phyloP scores from a whole-genome alignment of 257 asterid species.

The Plantago elongata region DNA sequence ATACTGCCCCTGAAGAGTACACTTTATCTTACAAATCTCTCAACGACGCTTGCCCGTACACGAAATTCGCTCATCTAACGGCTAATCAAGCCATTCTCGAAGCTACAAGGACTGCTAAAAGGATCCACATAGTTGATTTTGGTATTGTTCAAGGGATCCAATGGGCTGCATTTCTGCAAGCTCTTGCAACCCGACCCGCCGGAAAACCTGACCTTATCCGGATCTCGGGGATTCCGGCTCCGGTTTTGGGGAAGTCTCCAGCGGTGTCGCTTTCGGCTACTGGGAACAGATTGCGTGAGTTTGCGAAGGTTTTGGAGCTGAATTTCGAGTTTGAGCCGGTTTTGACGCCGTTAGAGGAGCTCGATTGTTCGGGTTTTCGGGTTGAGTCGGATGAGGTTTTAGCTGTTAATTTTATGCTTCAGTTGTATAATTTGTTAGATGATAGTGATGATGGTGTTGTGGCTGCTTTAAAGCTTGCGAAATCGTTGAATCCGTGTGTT shows the following conservation, averaged over 20 bases:
- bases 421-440: slow-evolving; percentile 61
- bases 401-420: slow-evolving; percentile 88
- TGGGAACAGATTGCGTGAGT: slow-evolving; percentile 76
- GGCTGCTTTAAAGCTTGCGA: slow-evolving; percentile 62
- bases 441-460: slow-evolving; percentile 51
- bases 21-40: slow-evolving; percentile 66
- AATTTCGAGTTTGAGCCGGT: slow-evolving; percentile 80
- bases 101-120: slow-evolving; percentile 54
- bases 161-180: slow-evolving; percentile 97
- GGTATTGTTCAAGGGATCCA: slow-evolving; percentile 94
- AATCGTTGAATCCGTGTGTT: slow-evolving; percentile 63
- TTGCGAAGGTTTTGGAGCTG: slow-evolving; percentile 74
- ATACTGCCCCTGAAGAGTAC: slow-evolving; percentile 61
- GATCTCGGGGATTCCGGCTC: slow-evolving; percentile 89
- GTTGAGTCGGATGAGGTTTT: slow-evolving; percentile 60
- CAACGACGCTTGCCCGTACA: slow-evolving; percentile 92
- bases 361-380: slow-evolving; percentile 48
- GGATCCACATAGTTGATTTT: slow-evolving; percentile 85
- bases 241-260: slow-evolving; percentile 58
- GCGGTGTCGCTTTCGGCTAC: slow-evolving; percentile 64
- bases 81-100: slow-evolving; percentile 94
- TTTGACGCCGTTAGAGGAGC: slow-evolving; percentile 52
- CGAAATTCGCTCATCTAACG: slow-evolving; percentile 80
- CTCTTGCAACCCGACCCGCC: slow-evolving; percentile 78
- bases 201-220: slow-evolving; percentile 76